Percentiles rank a stretch among this genome's conserved stretches.
Conservation (phyloP, 163 green algal genomes). For the Volvox carteri region DNA sequence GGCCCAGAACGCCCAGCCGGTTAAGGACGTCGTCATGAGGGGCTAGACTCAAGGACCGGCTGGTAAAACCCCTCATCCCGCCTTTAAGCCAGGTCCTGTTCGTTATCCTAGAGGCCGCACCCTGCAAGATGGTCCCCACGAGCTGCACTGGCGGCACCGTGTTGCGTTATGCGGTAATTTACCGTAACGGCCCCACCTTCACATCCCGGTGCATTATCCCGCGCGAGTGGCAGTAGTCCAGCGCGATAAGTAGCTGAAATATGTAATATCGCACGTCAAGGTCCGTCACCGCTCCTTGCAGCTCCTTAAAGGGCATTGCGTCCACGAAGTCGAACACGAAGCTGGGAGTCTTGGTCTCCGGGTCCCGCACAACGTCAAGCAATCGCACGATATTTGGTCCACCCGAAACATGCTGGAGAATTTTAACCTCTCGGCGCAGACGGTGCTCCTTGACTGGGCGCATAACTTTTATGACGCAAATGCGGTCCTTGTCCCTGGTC, state of each 20-base stretch:
- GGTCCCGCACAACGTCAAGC: conserved; percentile 75
- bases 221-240: conserved; percentile 79
- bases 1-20: no score
- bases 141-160: no score
- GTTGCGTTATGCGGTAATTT: no score
- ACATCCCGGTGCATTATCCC: conserved; percentile 86
- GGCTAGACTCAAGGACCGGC: no score
- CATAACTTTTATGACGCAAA: conserved; percentile 80
- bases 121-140: no score
- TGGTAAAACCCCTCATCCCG: no score
- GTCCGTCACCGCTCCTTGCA: conserved; percentile 66
- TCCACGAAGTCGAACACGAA: conserved; percentile 79
- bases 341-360: conserved; percentile 75
- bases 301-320: conserved; percentile 69
- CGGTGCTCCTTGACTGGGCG: conserved; percentile 77
- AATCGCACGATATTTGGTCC: conserved; percentile 76
- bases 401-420: conserved; percentile 71
- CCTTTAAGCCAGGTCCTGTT: no score
- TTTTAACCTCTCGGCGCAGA: conserved; percentile 78
- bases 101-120: no score
- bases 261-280: conserved; percentile 74
- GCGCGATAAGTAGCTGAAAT: conserved; percentile 72
- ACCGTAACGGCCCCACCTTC: conserved; percentile 55
- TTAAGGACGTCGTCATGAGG: no score
- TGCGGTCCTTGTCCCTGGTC: conserved; percentile 22